Evolutionary conservation across 768 basidiomycete genomes (phyloP).

Genomic region (Panaeolus papilionaceus): DNA sequence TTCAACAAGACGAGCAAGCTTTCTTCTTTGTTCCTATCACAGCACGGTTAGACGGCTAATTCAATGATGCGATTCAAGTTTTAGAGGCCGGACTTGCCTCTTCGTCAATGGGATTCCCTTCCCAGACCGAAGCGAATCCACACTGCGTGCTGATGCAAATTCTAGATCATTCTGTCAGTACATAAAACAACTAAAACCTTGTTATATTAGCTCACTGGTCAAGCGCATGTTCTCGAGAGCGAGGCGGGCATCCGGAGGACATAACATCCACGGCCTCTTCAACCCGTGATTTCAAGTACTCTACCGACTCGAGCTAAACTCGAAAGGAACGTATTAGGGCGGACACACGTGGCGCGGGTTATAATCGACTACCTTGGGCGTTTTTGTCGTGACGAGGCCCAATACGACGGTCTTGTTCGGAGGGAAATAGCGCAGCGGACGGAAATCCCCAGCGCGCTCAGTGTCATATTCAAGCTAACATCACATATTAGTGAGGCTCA

Average conservation of each 20-base stretch:
- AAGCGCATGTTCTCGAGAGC: conserved; percentile 55
- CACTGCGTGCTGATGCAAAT: conserved; percentile 68
- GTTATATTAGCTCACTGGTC: conserved; percentile 49
- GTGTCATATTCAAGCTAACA: conserved; percentile 68
- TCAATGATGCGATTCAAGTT: background rate
- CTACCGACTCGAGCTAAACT: conserved; percentile 53
- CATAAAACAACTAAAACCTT: background rate
- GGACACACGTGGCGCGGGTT: background rate
- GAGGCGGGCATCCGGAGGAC: conserved; percentile 46
- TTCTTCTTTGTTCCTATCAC: conserved; percentile 53
- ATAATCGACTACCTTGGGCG: conserved; percentile 40
- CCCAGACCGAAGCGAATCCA: conserved; percentile 64
- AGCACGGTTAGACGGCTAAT: background rate
- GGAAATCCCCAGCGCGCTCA: conserved; percentile 65
- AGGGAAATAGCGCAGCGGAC: conserved; percentile 60
- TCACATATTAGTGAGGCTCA: background rate
- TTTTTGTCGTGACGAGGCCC: conserved; percentile 57
- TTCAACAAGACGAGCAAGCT: conserved; percentile 50
- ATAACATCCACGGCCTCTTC: conserved; percentile 59
- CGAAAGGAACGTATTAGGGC: background rate
- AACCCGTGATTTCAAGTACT: conserved; percentile 55
- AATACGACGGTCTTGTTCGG: conserved; percentile 52
- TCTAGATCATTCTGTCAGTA: conserved; percentile 31
- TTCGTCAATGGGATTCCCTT: conserved; percentile 61
- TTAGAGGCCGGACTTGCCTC: conserved; percentile 36